phyloP scores from a whole-genome alignment of 169 alveolate species.

The Babesia bovis region DNA sequence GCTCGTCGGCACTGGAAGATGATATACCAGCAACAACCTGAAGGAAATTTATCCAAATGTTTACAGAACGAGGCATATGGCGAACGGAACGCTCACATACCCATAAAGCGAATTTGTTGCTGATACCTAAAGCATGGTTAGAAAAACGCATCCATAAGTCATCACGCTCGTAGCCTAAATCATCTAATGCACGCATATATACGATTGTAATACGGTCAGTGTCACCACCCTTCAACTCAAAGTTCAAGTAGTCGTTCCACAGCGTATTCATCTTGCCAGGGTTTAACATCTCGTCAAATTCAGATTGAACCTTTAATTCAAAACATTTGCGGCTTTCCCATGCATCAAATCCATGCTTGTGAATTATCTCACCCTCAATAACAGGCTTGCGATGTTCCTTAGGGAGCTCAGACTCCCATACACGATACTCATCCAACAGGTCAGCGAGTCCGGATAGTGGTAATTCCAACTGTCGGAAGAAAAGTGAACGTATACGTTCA shows the following conservation, averaged over 20 bases:
- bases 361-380: slow-evolving; percentile 29
- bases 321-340: slow-evolving; percentile 68
- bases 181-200: slow-evolving; percentile 62
- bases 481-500: slow-evolving; percentile 46
- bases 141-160: slow-evolving; percentile 64
- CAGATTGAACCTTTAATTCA: slow-evolving; percentile 66
- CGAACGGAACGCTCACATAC: slow-evolving; percentile 53
- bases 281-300: slow-evolving; percentile 60
- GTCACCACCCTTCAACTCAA: slow-evolving; percentile 58
- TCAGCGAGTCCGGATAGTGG: slow-evolving; percentile 66
- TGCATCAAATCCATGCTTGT: slow-evolving; percentile 53
- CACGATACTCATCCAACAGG: slow-evolving; percentile 65
- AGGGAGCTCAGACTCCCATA: slow-evolving; percentile 65
- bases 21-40: slow-evolving; percentile 30
- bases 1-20: slow-evolving; percentile 33
- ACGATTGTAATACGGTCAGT: slow-evolving; percentile 40
- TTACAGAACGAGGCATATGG: slow-evolving; percentile 58
- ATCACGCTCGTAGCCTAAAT: slow-evolving; percentile 62
- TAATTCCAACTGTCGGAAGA: slow-evolving; percentile 51
- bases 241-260: slow-evolving; percentile 62
- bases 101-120: slow-evolving; percentile 34
- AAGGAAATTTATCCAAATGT: slow-evolving; percentile 61
- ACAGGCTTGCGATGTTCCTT: slow-evolving; percentile 38
- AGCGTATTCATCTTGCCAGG: slow-evolving; percentile 51
- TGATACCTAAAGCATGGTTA: slow-evolving; percentile 25